Base-by-base conservation (phyloP, 2,329 filamentous ascomycete species). In the Exophiala aquamarina region DNA sequence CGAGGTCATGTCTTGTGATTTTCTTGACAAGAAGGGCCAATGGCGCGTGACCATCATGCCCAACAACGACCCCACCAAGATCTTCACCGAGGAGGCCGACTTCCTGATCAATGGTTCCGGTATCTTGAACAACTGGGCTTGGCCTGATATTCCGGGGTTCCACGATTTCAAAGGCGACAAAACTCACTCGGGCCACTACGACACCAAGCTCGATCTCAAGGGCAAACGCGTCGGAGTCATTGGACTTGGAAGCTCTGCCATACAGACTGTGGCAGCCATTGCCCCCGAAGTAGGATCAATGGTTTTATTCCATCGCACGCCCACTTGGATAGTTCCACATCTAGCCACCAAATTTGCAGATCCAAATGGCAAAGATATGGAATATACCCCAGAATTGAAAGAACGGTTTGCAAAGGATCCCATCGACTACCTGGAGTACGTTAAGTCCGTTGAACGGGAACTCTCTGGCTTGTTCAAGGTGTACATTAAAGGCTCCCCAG, bases 121-220 rank as follows among this genome's bases (percentile, higher is more conserved):
- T 7, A 41, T 61, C 23, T 28, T 61, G 23, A 62, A 59, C 34
- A 46, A 54, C 5, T 60, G 55, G 55, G 44, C 37, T 15, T 55
- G 49, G 50, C 59, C 59, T 6, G 54, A 62, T 13, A 61, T 64
- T 49, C 34, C 14, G 7, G 46, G 46, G 2, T 26, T 43, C 9
- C 63, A 66, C 17, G 49, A 37, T 0, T 71, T 66, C 45, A 47
- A 60, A 40, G 69, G 69, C 2, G 57, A 51, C n/a, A 41, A 70
- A 3, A 68, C 69, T 45, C 69, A 71, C 52, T 69, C 68, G 7
- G 67, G 68, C 1, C 48, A 57, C 29, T 73, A 70, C 69, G 37
- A 41, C 28, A 15, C 40, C 13, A 19, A 33, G 11, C 35, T 34
- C 44, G 70, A 77, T 38, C 72, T 81, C 20, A 40, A 19, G 1